Conservation (phyloP, 768 basidiomycete species). For the Xerocomellus amylosporus region DNA sequence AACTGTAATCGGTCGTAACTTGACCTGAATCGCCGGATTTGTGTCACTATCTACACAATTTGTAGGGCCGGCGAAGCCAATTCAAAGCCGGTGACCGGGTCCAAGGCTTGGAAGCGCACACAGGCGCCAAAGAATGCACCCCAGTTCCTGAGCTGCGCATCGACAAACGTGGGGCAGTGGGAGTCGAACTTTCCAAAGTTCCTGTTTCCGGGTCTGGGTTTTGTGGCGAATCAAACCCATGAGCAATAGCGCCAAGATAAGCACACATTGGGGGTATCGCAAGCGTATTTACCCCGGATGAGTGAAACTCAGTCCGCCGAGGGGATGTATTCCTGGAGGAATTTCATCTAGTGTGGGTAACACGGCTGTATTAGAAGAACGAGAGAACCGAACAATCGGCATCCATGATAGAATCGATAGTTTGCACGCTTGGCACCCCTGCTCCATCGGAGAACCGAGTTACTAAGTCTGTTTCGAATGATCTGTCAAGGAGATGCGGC, state of each 20-base stretch:
- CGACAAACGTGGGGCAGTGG: constrained; percentile 13
- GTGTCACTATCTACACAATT: neutral
- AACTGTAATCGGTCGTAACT: constrained; percentile 5
- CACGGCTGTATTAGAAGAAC: neutral
- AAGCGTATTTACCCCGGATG: constrained; percentile 15
- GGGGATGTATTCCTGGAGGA: constrained; percentile 2
- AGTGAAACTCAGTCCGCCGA: constrained; percentile 5
- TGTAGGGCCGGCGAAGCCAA: constrained; percentile 2
- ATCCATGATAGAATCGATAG: constrained; percentile 2
- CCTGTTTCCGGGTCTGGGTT: constrained; percentile 10
- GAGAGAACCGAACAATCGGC: neutral
- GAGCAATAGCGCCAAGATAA: constrained; percentile 18
- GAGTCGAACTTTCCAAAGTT: constrained; percentile 7
- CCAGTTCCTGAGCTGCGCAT: constrained; percentile 27
- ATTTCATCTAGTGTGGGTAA: constrained; percentile 9
- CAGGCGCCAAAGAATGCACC: constrained; percentile 21
- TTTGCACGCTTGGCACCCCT: constrained; percentile 1
- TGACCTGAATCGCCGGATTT: constrained; percentile 1
- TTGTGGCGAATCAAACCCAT: constrained; percentile 8
- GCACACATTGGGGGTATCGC: neutral
- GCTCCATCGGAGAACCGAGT: neutral
- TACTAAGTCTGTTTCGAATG: neutral
- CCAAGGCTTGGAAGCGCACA: neutral
- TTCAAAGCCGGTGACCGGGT: constrained; percentile 3
- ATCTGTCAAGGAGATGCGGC: neutral